Percentiles rank a stretch among this genome's conserved stretches.
Evolutionary conservation across 2,329 filamentous ascomycete genomes (phyloP).

Genomic region (Colletotrichum shisoi): DNA sequence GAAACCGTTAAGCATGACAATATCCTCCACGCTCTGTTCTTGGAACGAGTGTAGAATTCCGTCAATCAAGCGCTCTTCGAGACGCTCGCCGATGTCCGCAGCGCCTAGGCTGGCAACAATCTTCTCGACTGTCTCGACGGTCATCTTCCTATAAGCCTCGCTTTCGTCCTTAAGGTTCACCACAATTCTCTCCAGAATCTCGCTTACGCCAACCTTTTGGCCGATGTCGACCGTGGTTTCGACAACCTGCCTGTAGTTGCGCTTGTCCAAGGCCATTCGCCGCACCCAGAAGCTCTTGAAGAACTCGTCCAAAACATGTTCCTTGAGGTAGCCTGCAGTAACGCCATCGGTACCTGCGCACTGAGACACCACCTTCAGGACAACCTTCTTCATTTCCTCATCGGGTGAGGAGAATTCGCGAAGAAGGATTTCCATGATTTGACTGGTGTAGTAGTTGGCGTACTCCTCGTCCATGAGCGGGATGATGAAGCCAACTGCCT

Average conservation of each 20-base stretch:
- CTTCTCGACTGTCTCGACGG: slow-evolving; percentile 96
- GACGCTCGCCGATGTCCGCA: slow-evolving; percentile 88
- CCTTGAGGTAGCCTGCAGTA: slow-evolving; percentile 91
- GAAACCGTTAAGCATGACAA: slow-evolving; percentile 96
- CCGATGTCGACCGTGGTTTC: slow-evolving; percentile 97
- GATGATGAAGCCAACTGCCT: slow-evolving; percentile 97
- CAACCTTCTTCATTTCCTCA: slow-evolving; percentile 99
- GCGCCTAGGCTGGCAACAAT: slow-evolving; percentile 91
- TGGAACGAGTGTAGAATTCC: slow-evolving; percentile 97
- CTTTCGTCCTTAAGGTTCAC: slow-evolving; percentile 97
- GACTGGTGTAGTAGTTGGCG: slow-evolving; percentile 97
- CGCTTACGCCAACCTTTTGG: slow-evolving; percentile 95
- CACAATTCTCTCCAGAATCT: slow-evolving; percentile 92
- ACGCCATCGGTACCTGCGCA: slow-evolving; percentile 95
- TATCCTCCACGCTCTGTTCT: slow-evolving; percentile 95
- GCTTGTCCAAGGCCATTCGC: slow-evolving; percentile 94
- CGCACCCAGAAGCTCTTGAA: slow-evolving; percentile 99
- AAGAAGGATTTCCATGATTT: slow-evolving; percentile 98
- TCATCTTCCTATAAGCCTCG: slow-evolving; percentile 99
- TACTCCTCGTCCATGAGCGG: slow-evolving; percentile 99
- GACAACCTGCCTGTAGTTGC: slow-evolving; percentile 97
- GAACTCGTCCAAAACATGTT: slow-evolving; percentile 93
- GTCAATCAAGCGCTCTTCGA: slow-evolving; percentile 94
- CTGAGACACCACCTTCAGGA: slow-evolving; percentile 95
- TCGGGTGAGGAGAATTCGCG: slow-evolving; percentile 96